Percentiles rank a stretch among this genome's conserved stretches.
Conservation (phyloP, 495 filamentous ascomycete genomes). For the Penicillium odoratum region DNA sequence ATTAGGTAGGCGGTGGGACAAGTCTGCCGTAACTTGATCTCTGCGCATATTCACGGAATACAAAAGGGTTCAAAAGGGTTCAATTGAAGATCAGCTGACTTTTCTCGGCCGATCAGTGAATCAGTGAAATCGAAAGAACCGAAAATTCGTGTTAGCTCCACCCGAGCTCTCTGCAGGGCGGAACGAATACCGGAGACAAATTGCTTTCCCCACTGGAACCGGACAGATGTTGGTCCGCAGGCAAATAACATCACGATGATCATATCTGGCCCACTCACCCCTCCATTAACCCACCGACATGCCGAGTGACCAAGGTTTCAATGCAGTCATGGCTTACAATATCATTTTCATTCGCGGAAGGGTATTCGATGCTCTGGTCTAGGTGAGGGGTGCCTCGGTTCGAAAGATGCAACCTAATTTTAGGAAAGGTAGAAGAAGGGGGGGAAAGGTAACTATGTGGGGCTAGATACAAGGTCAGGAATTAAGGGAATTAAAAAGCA, state of each 20-base stretch:
- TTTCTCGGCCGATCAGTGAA: slow-evolving; percentile 3
- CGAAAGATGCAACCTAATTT: too few relatives aligned
- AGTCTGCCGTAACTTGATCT: too few relatives aligned
- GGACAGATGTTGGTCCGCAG: slow-evolving; percentile 22
- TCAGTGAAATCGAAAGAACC: background rate
- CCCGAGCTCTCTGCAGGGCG: background rate
- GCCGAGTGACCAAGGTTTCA: background rate
- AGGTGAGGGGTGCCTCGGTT: background rate
- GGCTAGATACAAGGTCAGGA: background rate
- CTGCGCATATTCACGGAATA: too few relatives aligned
- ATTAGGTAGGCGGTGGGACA: too few relatives aligned
- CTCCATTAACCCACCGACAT: slow-evolving; percentile 2
- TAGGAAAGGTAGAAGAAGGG: background rate
- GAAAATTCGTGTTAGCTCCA: slow-evolving; percentile 8
- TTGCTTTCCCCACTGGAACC: slow-evolving; percentile 42
- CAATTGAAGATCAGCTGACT: background rate
- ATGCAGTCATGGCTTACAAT: too few relatives aligned
- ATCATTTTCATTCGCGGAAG: background rate
- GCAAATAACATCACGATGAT: slow-evolving; percentile 22
- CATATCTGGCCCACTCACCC: slow-evolving; percentile 16
- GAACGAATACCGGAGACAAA: background rate
- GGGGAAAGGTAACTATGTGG: background rate
- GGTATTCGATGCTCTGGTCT: too few relatives aligned
- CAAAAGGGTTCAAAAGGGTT: too few relatives aligned
- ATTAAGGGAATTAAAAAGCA: too few relatives aligned